Base-by-base conservation (phyloP, 352 stramenopile genomes). In the Globisporangium paddicum region DNA sequence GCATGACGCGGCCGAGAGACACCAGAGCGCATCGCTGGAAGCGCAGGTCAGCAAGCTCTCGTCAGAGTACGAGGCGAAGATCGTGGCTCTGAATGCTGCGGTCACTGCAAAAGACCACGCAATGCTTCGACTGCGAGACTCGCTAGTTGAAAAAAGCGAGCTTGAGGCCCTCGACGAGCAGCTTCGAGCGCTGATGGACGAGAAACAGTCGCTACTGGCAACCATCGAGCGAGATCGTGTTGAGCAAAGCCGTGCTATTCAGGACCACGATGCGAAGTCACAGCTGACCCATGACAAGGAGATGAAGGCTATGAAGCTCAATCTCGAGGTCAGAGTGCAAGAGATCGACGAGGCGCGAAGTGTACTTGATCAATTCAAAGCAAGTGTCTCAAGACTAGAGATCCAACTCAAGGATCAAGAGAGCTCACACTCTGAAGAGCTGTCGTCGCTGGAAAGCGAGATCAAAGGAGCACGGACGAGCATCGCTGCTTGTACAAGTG, bases 191-290 rank as follows among this genome's bases (percentile, higher is more conserved):
- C 47, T 88, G 0, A 75, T 69, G 51, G 65, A 75, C 30, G 76
- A 90, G 38, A 87, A 88, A 51, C 73, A 72, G 40, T 50, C 72
- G 19, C 53, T 89, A n/a, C 34, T 83, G 16, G 66, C 78, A 41
- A 55, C 72, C 4, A 66, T 89, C 11, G 64, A 79, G 40, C 66
- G 59, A 8, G 47, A 64, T 13, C 68, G 81, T n/a, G 62, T 63
- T 16, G 74, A 86, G 21, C 68, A 84, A 34, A 56, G 72, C 23
- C 73, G 58, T 23, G 38, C 60, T 1, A 40, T 68, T 6, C 21
- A 72, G 0, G 75, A 82, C 13, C 69, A 68, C 4, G 69, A 84
- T 37, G 66, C 62, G 2, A 77, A 68, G 26, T 41, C 78, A 0
- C 62, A 52, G 3, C 32, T 65, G 14, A 55, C 72, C 25, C 70